Base-by-base conservation (phyloP, 768 basidiomycete genomes). In the Phanerodontia chrysosporium region DNA sequence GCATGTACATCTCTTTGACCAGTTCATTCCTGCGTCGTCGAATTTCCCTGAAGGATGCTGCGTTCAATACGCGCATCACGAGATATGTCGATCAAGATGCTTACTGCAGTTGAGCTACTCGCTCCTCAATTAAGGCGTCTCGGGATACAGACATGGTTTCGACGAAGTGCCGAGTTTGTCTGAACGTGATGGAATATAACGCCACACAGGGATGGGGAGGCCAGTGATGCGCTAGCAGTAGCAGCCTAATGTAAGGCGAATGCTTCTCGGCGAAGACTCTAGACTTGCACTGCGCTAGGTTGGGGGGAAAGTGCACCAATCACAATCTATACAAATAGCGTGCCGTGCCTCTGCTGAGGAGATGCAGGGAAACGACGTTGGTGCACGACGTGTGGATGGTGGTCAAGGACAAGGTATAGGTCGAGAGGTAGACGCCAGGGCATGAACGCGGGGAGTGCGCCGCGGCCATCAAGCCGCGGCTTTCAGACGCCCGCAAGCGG, bases 1-100 rank as follows among this genome's bases (percentile, higher is more conserved):
- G 81, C 54, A 74, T 72, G 73, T 82, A 87, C 83, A 92, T 84
- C 70, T 90, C 82, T 45, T 79, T 78, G 69, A 92, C 79, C 51
- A 90, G 79, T 55, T 76, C 84, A 84, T 88, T 86, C 70, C 89
- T 78, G 64, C 83, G 84, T 49, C 78, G 72, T 45, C 83, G 72
- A 62, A 92, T 85, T 63, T 76, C 78, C 69, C 89, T 92, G 51
- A 3, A 27, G 4, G 35, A 44, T 14, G 30, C 49, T 1, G 45
- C n/a, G 1, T 28, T 36, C 18, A 21, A n/a, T 22, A 25, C 28
- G 18, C n/a, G 22, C 24, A 4, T 12, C 8, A n/a, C 22, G 27
- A 18, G 12, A 42, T 42, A 39, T 18, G 25, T 8, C 21, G 24
- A 48, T 42, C 21, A 35, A 49, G 25, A 24, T 30, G 66, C 69